A percentile compares a stretch with the other conserved stretches of the same genome.
These are phyloP conservation scores for Taxillus chinensis DNA, from an alignment of 164 flowering plant genomes.

Conservation along the genomic window DNA sequence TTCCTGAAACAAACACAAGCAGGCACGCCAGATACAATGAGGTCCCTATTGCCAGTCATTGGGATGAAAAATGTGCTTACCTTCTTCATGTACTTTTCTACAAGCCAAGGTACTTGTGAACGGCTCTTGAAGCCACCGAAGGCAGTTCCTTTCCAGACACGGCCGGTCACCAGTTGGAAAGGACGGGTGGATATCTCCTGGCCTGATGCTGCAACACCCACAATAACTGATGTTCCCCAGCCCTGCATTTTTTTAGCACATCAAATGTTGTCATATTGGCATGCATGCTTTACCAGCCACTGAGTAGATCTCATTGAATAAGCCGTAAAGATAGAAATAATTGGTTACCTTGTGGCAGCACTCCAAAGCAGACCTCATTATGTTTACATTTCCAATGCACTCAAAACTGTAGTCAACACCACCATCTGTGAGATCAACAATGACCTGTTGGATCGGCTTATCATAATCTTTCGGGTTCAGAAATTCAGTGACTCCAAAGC, in stretches of 20 bases:
- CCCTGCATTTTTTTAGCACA: constrained; percentile 40
- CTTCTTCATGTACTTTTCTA: constrained; percentile 97
- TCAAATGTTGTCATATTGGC: background rate
- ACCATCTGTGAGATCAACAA: constrained; percentile 92
- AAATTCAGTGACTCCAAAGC: constrained; percentile 91
- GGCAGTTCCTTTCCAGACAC: constrained; percentile 99
- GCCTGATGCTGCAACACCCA: constrained; percentile 96
- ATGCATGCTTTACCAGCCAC: background rate
- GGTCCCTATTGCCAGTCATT: no score
- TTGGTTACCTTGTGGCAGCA: constrained; percentile 91
- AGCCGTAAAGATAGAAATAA: background rate
- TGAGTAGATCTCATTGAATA: background rate
- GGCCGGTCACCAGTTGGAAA: constrained; percentile 97
- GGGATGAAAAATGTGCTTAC: constrained; percentile 19
- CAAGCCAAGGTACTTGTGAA: constrained; percentile 97
- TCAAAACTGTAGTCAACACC: constrained; percentile 99
- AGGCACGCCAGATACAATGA: no score
- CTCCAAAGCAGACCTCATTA: constrained; percentile 95
- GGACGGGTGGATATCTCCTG: constrained; percentile 96
- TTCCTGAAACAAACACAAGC: constrained; percentile 41
- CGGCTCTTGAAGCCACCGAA: constrained; percentile 99
- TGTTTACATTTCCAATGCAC: constrained; percentile 89
- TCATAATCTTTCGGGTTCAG: constrained; percentile 92
- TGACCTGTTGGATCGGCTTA: constrained; percentile 83
- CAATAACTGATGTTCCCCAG: constrained; percentile 97